These are phyloP conservation scores for Candida gorgasii DNA, from an alignment of 805 yeast species.

Conservation along the genomic window DNA sequence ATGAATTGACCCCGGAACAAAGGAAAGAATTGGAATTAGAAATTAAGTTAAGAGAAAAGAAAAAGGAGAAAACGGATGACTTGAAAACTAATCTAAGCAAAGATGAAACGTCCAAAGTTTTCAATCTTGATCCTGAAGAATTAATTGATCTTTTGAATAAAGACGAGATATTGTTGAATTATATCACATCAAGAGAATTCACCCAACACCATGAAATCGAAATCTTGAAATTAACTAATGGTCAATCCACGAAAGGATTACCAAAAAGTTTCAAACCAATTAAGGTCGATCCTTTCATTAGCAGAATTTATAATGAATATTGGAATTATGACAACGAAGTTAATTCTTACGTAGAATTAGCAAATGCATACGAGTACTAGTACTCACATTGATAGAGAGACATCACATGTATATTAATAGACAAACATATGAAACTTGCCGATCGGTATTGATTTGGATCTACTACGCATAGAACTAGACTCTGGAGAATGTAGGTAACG, in stretches of 20 bases:
- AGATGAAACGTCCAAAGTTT: constrained; percentile 11
- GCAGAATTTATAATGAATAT: constrained; percentile 21
- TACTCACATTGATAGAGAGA: too few species aligned
- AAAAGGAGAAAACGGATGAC: constrained; percentile 10
- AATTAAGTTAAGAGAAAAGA: constrained; percentile 15
- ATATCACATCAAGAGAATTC: constrained; percentile 20
- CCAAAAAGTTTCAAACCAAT: constrained; percentile 32
- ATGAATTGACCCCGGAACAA: constrained; percentile 17
- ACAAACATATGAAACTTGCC: neutral
- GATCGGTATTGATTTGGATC: too few species aligned
- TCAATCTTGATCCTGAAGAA: constrained; percentile 18
- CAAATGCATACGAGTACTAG: constrained; percentile 13
- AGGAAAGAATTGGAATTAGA: constrained; percentile 16
- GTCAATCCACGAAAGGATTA: constrained; percentile 17
- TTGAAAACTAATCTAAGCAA: constrained; percentile 7
- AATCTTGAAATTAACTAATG: constrained; percentile 21
- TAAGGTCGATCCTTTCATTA: constrained; percentile 30
- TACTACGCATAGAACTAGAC: too few species aligned
- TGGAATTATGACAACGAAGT: constrained; percentile 30
- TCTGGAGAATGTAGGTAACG: too few species aligned
- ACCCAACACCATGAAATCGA: constrained; percentile 34
- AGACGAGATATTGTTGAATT: constrained; percentile 29
- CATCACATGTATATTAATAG: too few species aligned
- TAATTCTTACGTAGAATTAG: constrained; percentile 19
- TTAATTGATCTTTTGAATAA: constrained; percentile 24